phyloP scores from a whole-genome alignment of 495 filamentous ascomycete genomes.

The Penicillium silybi region DNA sequence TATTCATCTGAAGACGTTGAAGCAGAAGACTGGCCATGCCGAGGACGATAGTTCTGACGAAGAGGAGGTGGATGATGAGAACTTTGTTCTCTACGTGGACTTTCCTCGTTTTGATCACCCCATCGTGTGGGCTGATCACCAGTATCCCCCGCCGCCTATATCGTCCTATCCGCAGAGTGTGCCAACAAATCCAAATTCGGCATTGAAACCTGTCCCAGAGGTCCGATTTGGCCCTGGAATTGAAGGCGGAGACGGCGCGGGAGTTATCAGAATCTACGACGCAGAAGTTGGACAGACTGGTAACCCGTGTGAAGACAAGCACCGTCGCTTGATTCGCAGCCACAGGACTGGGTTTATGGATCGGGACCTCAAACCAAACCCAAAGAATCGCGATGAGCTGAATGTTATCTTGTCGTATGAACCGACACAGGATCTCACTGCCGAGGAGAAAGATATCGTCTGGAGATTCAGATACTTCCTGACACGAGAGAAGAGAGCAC shows the following conservation, averaged over 20 bases:
- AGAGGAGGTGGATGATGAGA: conserved; percentile 47
- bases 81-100: conserved; percentile 79
- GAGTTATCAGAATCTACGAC: conserved; percentile 81
- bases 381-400: conserved; percentile 91
- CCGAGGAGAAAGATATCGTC: conserved; percentile 90
- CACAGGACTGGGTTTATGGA: conserved; percentile 91
- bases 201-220: conserved; percentile 73
- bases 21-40: conserved; percentile 18
- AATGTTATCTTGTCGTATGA: conserved; percentile 90
- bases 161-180: conserved; percentile 63
- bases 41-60: conserved; percentile 36
- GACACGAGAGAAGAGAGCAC: conserved; percentile 83
- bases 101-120: conserved; percentile 95
- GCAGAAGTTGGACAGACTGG: conserved; percentile 83
- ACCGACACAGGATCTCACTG: conserved; percentile 79
- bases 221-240: conserved; percentile 82
- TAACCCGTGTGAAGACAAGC: conserved; percentile 95
- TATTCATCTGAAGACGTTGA: conserved; percentile 25
- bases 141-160: conserved; percentile 80
- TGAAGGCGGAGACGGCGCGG: conserved; percentile 51
- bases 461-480: conserved; percentile 97
- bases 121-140: conserved; percentile 89
- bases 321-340: conserved; percentile 83
- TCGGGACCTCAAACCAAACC: conserved; percentile 90
- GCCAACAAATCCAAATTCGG: conserved; percentile 59